Conservation (phyloP, 768 basidiomycete species). For the Crassisporium funariophilum region DNA sequence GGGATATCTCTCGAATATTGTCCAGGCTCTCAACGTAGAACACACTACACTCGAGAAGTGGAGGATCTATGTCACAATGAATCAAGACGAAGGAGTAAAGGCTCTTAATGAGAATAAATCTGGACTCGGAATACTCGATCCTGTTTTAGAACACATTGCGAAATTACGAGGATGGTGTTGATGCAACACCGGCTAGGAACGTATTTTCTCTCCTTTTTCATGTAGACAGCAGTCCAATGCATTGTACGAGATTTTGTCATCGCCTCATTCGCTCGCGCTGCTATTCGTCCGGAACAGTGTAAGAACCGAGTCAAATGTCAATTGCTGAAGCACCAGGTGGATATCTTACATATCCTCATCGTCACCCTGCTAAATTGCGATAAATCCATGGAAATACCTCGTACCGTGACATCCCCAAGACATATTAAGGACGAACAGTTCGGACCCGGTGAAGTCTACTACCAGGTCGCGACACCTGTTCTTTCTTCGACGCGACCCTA, state of each 20-base stretch:
- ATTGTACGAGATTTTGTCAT: neutral
- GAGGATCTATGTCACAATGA: conserved; percentile 69
- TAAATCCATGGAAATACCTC: conserved; percentile 13
- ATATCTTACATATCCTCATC: neutral
- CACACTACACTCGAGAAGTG: conserved; percentile 78
- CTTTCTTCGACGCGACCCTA: no score
- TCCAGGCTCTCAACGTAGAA: conserved; percentile 88
- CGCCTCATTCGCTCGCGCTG: neutral
- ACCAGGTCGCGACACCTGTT: neutral
- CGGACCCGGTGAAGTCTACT: conserved; percentile 15
- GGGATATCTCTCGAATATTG: conserved; percentile 88
- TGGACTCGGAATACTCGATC: conserved; percentile 29
- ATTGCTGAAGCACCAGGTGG: conserved; percentile 7
- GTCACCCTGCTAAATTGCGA: neutral
- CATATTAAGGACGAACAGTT: neutral
- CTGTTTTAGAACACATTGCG: conserved; percentile 38
- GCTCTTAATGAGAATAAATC: conserved; percentile 27
- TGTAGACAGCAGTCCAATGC: conserved; percentile 5
- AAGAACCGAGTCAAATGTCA: conserved; percentile 3
- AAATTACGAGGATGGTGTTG: conserved; percentile 39
- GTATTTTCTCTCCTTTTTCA: conserved; percentile 1
- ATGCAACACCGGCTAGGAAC: conserved; percentile 1
- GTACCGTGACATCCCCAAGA: neutral
- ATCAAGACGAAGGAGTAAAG: conserved; percentile 49
- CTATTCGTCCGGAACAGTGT: neutral